Base-by-base conservation (phyloP, 805 yeast species). In the Metschnikowia sp. region DNA sequence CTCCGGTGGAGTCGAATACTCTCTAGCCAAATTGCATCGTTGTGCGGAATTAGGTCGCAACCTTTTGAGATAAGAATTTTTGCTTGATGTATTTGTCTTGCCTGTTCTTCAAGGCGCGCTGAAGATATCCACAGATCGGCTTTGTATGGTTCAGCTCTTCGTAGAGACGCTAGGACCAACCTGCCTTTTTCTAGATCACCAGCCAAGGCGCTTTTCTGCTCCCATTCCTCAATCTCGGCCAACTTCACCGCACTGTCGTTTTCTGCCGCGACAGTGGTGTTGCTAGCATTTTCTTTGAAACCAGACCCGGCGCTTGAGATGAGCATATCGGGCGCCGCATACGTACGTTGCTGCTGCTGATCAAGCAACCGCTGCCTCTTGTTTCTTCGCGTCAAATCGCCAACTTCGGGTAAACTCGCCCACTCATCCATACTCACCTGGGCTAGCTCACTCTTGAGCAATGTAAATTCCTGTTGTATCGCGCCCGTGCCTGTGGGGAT, bases 41-140 rank as follows among this genome's bases (percentile, higher is more conserved):
- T 79, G 35, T 68, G 69, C 0, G 90, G 88, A 53, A 91, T 81
- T 37, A 70, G 69, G 4, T 68, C 70, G 58, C 96, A 86, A 2
- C 96, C 99, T 59, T 87, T 81, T n/a, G 72, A 72, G 7, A 90
- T 83, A 12, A 86, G 51, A 19, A 65, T 66, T 44, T 77, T 76
- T 0, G 98, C 97, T 11, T 64, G 64, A 5, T 66, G 66, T 45
- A 72, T 70, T 43, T 81, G 82, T 38, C 75, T 74, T 1, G 83
- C 84, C 39, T 75, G 77, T 53, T 80, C 85, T 59, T 92, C 98
- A 9, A 89, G 61, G 40, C 88, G 67, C 0, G 96, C 95, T 40
- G 89, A 79, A 0, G 95, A 88, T 19, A 92, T 86, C 96, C 96
- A 92, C 4, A 86, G 87, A 40, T 79, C 78, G 0, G 96, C 78